Evolutionary conservation across 2,329 filamentous ascomycete species (phyloP), one percentile per base, ranked within the genome.

Genomic region (Colletotrichum graminicola): DNA sequence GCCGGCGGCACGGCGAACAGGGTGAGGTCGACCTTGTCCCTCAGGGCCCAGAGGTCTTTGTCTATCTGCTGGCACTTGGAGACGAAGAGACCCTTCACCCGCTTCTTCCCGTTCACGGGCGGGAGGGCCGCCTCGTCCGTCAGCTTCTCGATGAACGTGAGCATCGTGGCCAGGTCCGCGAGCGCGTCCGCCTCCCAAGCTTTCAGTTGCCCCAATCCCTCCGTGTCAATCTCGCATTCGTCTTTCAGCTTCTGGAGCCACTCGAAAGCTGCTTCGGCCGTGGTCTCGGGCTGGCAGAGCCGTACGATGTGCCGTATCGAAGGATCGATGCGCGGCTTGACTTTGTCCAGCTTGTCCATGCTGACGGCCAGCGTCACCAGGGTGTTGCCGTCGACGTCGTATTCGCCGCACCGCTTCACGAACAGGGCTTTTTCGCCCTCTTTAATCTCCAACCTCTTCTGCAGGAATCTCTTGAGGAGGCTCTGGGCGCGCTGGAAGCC

Each of bases 191-290:
- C 47, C 23, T 26, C 23, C 11, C 10, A 3, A 6, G 18, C 16
- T 6, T 5, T 3, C 3, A 16, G 1, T 23, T 23, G 23, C n/a
- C 7, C 23, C 11, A 49, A 1, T 4, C 1, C n/a, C 5, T 14
- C 4, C 0, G n/a, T 1, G 21, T 5, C 1, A 2, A 5, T 16
- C n/a, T 2, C 8, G 5, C 11, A 26, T 12, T 2, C 12, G 12
- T 14, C 4, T 7, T 4, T 2, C 12, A 51, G 47, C 5, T 5
- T 3, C 23, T 14, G 1, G 12, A 26, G 12, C 47, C 12, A 26
- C 1, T 51, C 23, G n/a, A n/a, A 26, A 7, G 47, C 47, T 0
- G 11, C 23, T 2, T 26, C 47, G 21, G 23, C 47, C 23, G 47
- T 51, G 23, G 23, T 26, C 14, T 26, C 47, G 4, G 47, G 47